Percentiles rank a stretch among this genome's conserved stretches.
phyloP scores from a whole-genome alignment of 345 rosid species.

The Salix caprea region DNA sequence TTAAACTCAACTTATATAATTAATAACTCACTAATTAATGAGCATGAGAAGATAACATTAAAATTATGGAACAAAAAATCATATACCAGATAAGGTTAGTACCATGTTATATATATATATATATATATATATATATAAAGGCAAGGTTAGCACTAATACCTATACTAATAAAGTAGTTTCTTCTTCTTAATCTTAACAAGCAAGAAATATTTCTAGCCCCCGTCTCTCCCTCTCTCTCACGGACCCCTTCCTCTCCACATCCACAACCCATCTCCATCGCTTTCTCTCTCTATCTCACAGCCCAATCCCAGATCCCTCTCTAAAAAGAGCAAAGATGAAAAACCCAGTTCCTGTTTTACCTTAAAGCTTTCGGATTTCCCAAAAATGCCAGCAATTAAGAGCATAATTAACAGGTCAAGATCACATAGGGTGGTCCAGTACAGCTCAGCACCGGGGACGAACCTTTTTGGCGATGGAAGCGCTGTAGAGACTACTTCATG shows the following conservation, averaged over 20 bases:
- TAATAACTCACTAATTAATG: too few species aligned
- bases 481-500: not conserved
- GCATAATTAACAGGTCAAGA: slow-evolving; percentile 31
- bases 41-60: too few species aligned
- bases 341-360: not conserved
- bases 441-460: slow-evolving; percentile 8
- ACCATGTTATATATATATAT: not conserved
- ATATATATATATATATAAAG: not conserved
- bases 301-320: not conserved
- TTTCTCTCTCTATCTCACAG: not conserved
- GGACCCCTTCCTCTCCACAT: not conserved
- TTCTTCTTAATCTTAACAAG: not conserved
- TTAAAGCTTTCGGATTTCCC: not conserved
- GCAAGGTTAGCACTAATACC: not conserved
- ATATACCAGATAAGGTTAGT: not conserved
- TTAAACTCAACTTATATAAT: too few species aligned
- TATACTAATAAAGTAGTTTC: not conserved
- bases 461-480: not conserved
- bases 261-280: not conserved
- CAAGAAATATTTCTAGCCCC: not conserved
- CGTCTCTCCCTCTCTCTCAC: not conserved
- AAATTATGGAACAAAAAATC: too few species aligned
- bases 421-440: slow-evolving; percentile 23
- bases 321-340: not conserved
- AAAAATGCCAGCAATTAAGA: slow-evolving; percentile 38